Conservation (phyloP, 805 yeast species). For the Starmerella lactis-condensi region DNA sequence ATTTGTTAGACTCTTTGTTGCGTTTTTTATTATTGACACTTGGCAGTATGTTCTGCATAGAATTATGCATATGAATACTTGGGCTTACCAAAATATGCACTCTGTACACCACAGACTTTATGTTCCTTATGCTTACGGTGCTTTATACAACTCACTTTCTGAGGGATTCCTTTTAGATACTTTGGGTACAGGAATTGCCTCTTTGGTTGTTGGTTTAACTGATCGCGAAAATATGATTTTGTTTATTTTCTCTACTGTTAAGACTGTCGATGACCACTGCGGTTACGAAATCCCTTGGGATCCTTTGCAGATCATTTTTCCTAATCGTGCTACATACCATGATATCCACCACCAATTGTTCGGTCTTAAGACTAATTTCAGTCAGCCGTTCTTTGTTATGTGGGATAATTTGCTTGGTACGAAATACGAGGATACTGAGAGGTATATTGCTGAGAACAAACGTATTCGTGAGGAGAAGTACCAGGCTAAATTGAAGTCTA, state of each 20-base stretch:
- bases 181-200: slow-evolving; percentile 74
- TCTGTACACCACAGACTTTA: slow-evolving; percentile 87
- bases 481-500: slow-evolving; percentile 29
- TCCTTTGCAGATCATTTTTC: slow-evolving; percentile 75
- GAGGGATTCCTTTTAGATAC: slow-evolving; percentile 91
- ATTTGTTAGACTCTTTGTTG: slow-evolving; percentile 34
- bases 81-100: slow-evolving; percentile 63
- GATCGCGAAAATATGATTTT: slow-evolving; percentile 61
- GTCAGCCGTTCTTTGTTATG: slow-evolving; percentile 88
- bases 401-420: slow-evolving; percentile 73
- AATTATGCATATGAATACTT: slow-evolving; percentile 65
- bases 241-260: slow-evolving; percentile 77
- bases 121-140: slow-evolving; percentile 95
- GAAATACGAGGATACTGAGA: slow-evolving; percentile 46
- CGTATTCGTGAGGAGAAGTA: slow-evolving; percentile 50
- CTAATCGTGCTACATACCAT: slow-evolving; percentile 88
- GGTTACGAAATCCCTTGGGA: slow-evolving; percentile 92
- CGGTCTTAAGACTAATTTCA: slow-evolving; percentile 81
- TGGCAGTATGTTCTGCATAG: slow-evolving; percentile 93
- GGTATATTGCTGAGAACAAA: slow-evolving; percentile 46
- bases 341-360: slow-evolving; percentile 95
- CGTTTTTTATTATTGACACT: slow-evolving; percentile 64
- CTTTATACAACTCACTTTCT: slow-evolving; percentile 79
- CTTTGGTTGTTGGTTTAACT: slow-evolving; percentile 39
- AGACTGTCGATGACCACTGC: slow-evolving; percentile 96